Base-by-base conservation (phyloP, 257 asterid species). In the Osmanthus fragrans region DNA sequence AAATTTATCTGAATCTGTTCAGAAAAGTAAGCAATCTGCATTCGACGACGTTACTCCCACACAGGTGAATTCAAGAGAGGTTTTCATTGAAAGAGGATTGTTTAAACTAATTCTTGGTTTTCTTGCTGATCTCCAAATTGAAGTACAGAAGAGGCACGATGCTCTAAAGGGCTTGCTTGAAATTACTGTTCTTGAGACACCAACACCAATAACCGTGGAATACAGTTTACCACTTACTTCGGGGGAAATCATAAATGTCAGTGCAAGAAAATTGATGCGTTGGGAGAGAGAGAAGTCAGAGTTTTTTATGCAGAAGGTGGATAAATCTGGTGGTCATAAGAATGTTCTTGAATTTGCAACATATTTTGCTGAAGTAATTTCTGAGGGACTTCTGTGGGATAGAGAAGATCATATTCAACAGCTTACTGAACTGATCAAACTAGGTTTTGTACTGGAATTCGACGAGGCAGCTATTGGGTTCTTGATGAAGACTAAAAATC, bases 401-500 rank as follows among this genome's bases (percentile, higher is more conserved):
- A 71, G 65, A 29, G 87, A 77, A 60, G 83, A 81, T 39, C 23
- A 47, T 54, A 75, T 81, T 32, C 18, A 33, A 37, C 70, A 75
- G 30, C 83, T 84, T 40, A 74, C 83, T 54, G 85, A 84, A 67
- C 32, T 84, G 40, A 75, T 84, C 80, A 84, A 81, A 79, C 47
- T 84, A 56, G 87, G 83, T 2, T 84, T 75, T 72, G 10, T 84
- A 23, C 15, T 84, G 54, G 81, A 84, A 70, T 84, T 84, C 19
- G 87, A 84, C 1, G 83, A 84, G 80, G 82, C 68, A 34, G 81
- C 87, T 36, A 71, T 84, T 73, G 81, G 42, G 16, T 81, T 75
- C 81, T 68, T 81, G 81, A 78, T 84, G 87, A 81, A 81, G 77
- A 81, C 63, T 18, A 76, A 81, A 47, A 84, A 84, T 64, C 70